A percentile compares a stretch with the other conserved stretches of the same genome.
These are phyloP conservation scores for Raffaelea deltoideospora DNA, from an alignment of 2,329 filamentous ascomycete genomes.

Conservation along the genomic window DNA sequence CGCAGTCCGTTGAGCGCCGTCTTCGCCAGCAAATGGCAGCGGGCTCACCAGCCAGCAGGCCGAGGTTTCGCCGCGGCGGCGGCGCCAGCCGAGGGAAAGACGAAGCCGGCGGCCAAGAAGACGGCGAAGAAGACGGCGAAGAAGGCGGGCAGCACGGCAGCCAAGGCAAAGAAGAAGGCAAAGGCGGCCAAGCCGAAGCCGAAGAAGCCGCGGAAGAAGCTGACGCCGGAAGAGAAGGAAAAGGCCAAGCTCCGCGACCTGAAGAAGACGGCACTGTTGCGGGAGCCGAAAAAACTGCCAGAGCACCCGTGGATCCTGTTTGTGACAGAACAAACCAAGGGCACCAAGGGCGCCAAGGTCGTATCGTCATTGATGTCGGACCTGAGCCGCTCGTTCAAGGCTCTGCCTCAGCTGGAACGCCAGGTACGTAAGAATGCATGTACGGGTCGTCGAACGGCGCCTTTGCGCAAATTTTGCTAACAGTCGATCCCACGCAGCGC, in stretches of 20 bases:
- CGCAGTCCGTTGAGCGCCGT: neutral
- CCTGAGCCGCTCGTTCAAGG: slow-evolving; percentile 21
- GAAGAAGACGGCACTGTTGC: slow-evolving; percentile 25
- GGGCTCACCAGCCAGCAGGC: neutral
- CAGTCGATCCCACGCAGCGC: slow-evolving; percentile 14
- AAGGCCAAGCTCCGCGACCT: slow-evolving; percentile 19
- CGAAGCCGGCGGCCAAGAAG: slow-evolving; percentile 11
- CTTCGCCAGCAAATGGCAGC: neutral
- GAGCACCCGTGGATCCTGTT: slow-evolving; percentile 22
- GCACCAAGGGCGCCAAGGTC: slow-evolving; percentile 5
- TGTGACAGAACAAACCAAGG: slow-evolving; percentile 16
- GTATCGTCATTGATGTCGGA: slow-evolving; percentile 11
- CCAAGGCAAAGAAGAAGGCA: slow-evolving; percentile 10
- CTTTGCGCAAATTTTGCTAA: slow-evolving; percentile 6
- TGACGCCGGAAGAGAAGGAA: slow-evolving; percentile 23
- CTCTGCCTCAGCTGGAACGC: slow-evolving; percentile 22
- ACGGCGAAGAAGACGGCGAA: slow-evolving; percentile 12
- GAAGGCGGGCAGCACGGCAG: slow-evolving; percentile 13
- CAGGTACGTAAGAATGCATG: no score
- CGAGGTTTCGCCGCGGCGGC: slow-evolving; percentile 2
- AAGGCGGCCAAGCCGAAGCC: slow-evolving; percentile 12
- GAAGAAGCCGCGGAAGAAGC: slow-evolving; percentile 14
- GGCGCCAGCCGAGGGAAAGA: slow-evolving; percentile 3
- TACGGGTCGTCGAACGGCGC: no score
- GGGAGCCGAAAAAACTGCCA: slow-evolving; percentile 21